phyloP scores from a whole-genome alignment of 2,329 filamentous ascomycete species.

The Hypoxylon sp. region DNA sequence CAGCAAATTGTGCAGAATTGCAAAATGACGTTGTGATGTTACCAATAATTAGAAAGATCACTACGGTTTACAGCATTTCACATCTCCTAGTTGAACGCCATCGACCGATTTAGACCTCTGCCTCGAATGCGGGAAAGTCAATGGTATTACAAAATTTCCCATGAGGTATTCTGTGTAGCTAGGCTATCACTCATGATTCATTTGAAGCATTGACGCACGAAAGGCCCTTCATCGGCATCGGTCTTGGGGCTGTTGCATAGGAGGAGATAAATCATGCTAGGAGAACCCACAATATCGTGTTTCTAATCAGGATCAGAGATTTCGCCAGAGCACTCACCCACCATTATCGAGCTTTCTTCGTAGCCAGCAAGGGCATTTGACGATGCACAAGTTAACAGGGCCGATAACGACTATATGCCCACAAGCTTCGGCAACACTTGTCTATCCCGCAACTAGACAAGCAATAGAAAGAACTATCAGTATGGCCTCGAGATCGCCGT shows the following conservation, averaged over 20 bases:
- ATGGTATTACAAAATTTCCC: background rate
- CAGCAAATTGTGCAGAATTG: conserved; percentile 7
- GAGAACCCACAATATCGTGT: conserved; percentile 15
- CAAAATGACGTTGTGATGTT: conserved; percentile 13
- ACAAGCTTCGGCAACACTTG: background rate
- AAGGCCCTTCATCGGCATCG: conserved; percentile 27
- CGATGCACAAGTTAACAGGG: conserved; percentile 3
- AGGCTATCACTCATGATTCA: background rate
- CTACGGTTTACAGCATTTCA: conserved; percentile 11
- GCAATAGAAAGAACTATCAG: background rate
- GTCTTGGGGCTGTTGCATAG: conserved; percentile 20
- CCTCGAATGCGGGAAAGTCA: background rate
- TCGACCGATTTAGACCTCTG: background rate
- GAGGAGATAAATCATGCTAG: background rate
- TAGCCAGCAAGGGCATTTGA: background rate
- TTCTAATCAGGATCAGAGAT: conserved; percentile 15
- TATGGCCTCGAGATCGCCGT: background rate
- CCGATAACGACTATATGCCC: conserved; percentile 15
- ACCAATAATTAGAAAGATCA: background rate
- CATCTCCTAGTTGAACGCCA: background rate
- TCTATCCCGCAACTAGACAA: background rate
- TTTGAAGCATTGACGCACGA: background rate
- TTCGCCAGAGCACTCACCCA: conserved; percentile 5
- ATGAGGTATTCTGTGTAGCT: background rate
- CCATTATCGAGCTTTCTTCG: conserved; percentile 1